Conservation (phyloP, 768 basidiomycete genomes). For the Naganishia vishniacii region DNA sequence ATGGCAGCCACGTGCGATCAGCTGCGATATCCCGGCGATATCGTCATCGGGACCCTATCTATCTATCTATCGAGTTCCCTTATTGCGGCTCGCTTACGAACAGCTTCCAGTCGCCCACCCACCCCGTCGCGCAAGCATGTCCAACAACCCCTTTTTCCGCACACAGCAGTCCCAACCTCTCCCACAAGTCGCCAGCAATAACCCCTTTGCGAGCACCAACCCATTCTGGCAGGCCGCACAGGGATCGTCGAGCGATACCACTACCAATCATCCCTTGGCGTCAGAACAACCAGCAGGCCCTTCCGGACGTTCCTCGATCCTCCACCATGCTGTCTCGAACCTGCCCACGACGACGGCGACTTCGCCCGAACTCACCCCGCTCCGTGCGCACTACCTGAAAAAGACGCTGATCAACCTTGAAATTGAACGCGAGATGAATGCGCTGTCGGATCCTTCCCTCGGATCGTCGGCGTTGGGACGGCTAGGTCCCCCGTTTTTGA, state of each 20-base stretch:
- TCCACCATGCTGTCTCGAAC: slow-evolving; percentile 23
- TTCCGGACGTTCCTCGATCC: slow-evolving; percentile 22
- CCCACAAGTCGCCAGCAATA: slow-evolving; percentile 3
- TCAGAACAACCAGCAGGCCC: slow-evolving; percentile 4
- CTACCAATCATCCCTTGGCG: slow-evolving; percentile 4
- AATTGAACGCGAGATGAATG: slow-evolving; percentile 70
- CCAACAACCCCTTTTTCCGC: slow-evolving; percentile 15
- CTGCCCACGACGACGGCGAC: slow-evolving; percentile 28
- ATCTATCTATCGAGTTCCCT: no score
- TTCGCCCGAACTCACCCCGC: slow-evolving; percentile 60
- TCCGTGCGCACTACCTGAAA: slow-evolving; percentile 96
- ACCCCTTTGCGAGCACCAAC: slow-evolving; percentile 10
- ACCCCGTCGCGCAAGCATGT: slow-evolving; percentile 10
- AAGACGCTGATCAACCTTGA: slow-evolving; percentile 86
- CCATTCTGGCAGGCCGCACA: slow-evolving; percentile 18
- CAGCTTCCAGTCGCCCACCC: no score
- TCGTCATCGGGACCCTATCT: background rate
- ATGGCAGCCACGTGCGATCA: no score
- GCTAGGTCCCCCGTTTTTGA: slow-evolving; percentile 75
- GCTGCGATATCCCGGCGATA: no score
- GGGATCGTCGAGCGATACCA: no score
- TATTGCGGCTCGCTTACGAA: no score
- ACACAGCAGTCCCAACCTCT: background rate
- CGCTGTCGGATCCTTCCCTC: slow-evolving; percentile 53
- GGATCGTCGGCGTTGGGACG: slow-evolving; percentile 61